Conservation (phyloP, 495 filamentous ascomycete genomes). For the Daldinia vernicosa region DNA sequence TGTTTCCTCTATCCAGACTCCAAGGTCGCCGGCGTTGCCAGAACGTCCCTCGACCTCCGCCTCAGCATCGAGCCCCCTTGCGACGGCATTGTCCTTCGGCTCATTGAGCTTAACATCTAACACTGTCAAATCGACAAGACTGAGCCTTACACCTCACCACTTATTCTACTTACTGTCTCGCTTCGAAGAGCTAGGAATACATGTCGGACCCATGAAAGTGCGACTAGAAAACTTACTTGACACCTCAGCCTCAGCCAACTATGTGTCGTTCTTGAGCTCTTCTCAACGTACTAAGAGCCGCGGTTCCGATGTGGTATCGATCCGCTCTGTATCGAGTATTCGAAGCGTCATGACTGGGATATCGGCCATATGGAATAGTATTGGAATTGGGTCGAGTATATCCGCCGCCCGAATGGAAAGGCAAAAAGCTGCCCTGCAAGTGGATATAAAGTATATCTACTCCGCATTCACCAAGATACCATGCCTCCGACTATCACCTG, state of each 20-base stretch:
- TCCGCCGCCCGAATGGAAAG: slow-evolving; percentile 82
- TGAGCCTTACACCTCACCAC: slow-evolving; percentile 96
- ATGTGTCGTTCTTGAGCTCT: slow-evolving; percentile 93
- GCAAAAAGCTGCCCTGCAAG: slow-evolving; percentile 82
- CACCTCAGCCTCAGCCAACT: slow-evolving; percentile 83
- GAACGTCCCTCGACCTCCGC: slow-evolving; percentile 66
- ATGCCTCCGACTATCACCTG: slow-evolving; percentile 84
- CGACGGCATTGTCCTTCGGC: slow-evolving; percentile 85
- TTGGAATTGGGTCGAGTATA: slow-evolving; percentile 79
- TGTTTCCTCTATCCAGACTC: slow-evolving; percentile 58
- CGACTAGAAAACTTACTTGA: slow-evolving; percentile 93
- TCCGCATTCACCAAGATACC: slow-evolving; percentile 99
- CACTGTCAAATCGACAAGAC: slow-evolving; percentile 84
- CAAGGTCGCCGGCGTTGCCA: slow-evolving; percentile 58
- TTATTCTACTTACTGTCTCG: slow-evolving; percentile 94
- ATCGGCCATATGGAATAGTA: slow-evolving; percentile 88
- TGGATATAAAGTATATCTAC: slow-evolving; percentile 93
- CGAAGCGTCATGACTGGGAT: slow-evolving; percentile 97
- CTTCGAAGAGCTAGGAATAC: slow-evolving; percentile 89
- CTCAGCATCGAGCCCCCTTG: slow-evolving; percentile 75
- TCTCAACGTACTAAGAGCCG: slow-evolving; percentile 76
- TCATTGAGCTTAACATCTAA: slow-evolving; percentile 84
- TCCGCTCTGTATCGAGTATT: slow-evolving; percentile 95
- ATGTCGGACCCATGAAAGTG: slow-evolving; percentile 94
- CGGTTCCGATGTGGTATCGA: slow-evolving; percentile 84